Base-by-base conservation (phyloP, 768 basidiomycete genomes). In the Calocybe cyanea region DNA sequence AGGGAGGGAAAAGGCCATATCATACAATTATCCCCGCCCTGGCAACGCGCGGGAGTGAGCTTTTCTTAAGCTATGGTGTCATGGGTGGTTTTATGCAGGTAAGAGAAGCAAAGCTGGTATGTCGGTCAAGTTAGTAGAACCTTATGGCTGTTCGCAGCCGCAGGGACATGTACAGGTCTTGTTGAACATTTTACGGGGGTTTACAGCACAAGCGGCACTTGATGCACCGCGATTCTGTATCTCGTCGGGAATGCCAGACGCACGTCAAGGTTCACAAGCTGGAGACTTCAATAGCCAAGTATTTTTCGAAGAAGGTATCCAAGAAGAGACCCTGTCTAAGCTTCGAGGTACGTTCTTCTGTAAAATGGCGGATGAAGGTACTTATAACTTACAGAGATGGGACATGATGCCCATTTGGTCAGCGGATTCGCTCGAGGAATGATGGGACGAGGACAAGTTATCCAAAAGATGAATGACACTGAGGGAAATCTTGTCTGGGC, bases 221-320 rank as follows among this genome's bases (percentile, higher is more conserved):
- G 95, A 97, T 64, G 87, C 92, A 0, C 95, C 94, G 7, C 82
- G 95, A 11, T 96, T 98, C 70, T 98, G 94, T 61, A 97, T 98
- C 47, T 93, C 92, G 11, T 80, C 91, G 14, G 88, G 87, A 19
- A 76, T 75, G 45, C 86, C 89, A 0, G 82, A 86, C 50, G 58
- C 76, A 2, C 70, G 77, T 34, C 70, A 66, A 18, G 64, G 69
- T 7, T 71, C 71, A 7, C 62, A 66, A 19, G 82, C 82, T 0
- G 83, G 83, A 3, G 81, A 87, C 59, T 75, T 81, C 33, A 89
- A 90, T 58, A 86, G 87, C 52, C 85, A 87, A 52, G 84, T 97
- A 5, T 92, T 85, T 64, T 80, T 97, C 46, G 95, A 98, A 65
- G 92, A 93, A 25, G 85, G 81, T 0, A 84, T 95, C 43, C 55